Base-by-base conservation (phyloP, 2,329 filamentous ascomycete species). In the Stylonectria norvegica region DNA sequence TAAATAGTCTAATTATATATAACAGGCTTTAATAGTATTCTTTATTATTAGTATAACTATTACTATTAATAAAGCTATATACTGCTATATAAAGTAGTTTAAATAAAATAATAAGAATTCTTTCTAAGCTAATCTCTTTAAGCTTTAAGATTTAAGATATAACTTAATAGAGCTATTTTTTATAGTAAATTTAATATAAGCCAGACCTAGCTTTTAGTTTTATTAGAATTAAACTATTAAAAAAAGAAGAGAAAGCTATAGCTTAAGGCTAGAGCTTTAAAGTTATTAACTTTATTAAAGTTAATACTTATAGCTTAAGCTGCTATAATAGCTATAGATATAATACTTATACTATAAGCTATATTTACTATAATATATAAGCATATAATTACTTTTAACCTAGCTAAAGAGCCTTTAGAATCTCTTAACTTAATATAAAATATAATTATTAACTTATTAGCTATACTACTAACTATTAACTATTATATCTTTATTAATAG, bases 401-500 rank as follows among this genome's bases (percentile, higher is more conserved):
- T 12, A 19, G 18, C 18, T 11, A 11, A n/a, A n/a, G n/a, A n/a
- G n/a, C n/a, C n/a, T 15, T 9, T 29, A 12, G n/a, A n/a, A n/a
- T 20, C 27, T 27, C 16, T 33, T 25, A 38, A 38, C 14, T 19
- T 19, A 19, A 38, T 30, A 15, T 27, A 38, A 19, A 33, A 29
- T 12, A 19, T 38, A 8, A 22, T 38, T 18, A 27, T 27, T 38
- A 19, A 28, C 20, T 14, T 38, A 23, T 14, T 33, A 12, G 25
- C 17, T 7, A 25, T 11, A 20, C 36, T 38, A 19, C 29, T n/a
- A 18, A 33, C 25, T 7, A 29, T 16, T 4, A 27, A 8, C 25
- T 38, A 38, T 38, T 27, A 38, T 14, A 27, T 38, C 36, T 38
- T 38, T 27, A 18, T 38, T 8, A 18, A 38, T 33, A 38, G 33